Conservation (phyloP, 495 filamentous ascomycete species). For the Cudoniella acicularis region DNA sequence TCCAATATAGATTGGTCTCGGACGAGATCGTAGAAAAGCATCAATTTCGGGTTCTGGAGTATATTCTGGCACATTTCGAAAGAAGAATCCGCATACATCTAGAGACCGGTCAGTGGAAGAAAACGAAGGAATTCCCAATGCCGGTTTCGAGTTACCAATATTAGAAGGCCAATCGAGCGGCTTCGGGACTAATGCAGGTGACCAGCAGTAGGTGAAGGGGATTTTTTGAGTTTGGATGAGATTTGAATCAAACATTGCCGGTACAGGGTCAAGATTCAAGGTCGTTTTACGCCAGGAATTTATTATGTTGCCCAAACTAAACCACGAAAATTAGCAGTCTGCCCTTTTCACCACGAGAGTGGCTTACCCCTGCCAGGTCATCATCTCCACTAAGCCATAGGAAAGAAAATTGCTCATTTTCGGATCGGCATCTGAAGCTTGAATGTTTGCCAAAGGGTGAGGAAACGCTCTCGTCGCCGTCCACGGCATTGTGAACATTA, state of each 20-base stretch:
- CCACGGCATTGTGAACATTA: slow-evolving; percentile 70
- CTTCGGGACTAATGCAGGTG: slow-evolving; percentile 56
- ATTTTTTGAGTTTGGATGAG: slow-evolving; percentile 43
- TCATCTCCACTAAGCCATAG: slow-evolving; percentile 57
- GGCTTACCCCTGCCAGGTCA: slow-evolving; percentile 64
- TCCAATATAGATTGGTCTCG: slow-evolving; percentile 58
- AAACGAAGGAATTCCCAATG: too few relatives aligned
- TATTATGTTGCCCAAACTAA: slow-evolving; percentile 55
- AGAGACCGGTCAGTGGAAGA: background rate
- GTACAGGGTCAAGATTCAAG: slow-evolving; percentile 49
- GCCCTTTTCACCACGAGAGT: too few relatives aligned
- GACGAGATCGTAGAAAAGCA: slow-evolving; percentile 47
- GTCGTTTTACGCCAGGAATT: slow-evolving; percentile 47
- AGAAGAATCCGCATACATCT: slow-evolving; percentile 60
- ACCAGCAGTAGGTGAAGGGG: slow-evolving; percentile 63
- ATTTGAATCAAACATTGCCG: slow-evolving; percentile 32
- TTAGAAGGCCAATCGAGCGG: slow-evolving; percentile 56
- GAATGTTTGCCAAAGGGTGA: slow-evolving; percentile 51
- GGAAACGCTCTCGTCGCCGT: slow-evolving; percentile 51
- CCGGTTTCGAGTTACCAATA: slow-evolving; percentile 40
- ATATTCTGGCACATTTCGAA: slow-evolving; percentile 46
- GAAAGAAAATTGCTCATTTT: slow-evolving; percentile 53
- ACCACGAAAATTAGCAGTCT: slow-evolving; percentile 7
- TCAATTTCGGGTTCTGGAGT: slow-evolving; percentile 46
- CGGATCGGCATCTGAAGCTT: slow-evolving; percentile 41